Conservation (phyloP, 805 yeast species). For the Suhomyces vadensis region DNA sequence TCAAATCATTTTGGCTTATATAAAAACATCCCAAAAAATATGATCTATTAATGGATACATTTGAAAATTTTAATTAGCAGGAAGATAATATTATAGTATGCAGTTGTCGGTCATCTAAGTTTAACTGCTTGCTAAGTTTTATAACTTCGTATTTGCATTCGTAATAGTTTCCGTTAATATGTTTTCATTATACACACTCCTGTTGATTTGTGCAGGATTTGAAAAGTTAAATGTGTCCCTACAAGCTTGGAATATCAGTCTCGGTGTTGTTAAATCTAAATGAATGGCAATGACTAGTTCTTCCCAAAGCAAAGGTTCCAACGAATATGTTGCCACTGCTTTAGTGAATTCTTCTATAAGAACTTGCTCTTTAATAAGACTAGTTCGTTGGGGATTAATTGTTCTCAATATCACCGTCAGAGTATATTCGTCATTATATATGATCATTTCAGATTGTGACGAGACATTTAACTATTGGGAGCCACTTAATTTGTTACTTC, state of each 20-base stretch:
- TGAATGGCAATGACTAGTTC: not conserved
- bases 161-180: too few relatives aligned
- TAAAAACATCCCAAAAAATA: too few relatives aligned
- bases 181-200: too few relatives aligned
- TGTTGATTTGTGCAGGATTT: slow-evolving; percentile 1
- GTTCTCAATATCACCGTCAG: slow-evolving; percentile 21
- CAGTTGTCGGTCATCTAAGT: too few relatives aligned
- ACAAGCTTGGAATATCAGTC: too few relatives aligned
- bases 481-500: slow-evolving; percentile 73
- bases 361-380: not conserved
- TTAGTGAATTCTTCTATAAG: not conserved
- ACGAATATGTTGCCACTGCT: not conserved
- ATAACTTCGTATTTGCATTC: too few relatives aligned
- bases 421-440: slow-evolving; percentile 46
- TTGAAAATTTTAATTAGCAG: too few relatives aligned
- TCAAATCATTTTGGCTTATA: too few relatives aligned
- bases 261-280: not conserved
- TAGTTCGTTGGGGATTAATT: slow-evolving; percentile 7
- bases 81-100: too few relatives aligned
- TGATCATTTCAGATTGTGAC: slow-evolving; percentile 88
- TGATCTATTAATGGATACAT: too few relatives aligned
- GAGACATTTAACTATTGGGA: slow-evolving; percentile 95
- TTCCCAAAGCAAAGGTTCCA: not conserved
- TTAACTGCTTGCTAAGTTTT: too few relatives aligned
- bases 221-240: too few relatives aligned